Evolutionary conservation across 169 alveolate genomes (phyloP).

Genomic region (Amoebophrya sp.): DNA sequence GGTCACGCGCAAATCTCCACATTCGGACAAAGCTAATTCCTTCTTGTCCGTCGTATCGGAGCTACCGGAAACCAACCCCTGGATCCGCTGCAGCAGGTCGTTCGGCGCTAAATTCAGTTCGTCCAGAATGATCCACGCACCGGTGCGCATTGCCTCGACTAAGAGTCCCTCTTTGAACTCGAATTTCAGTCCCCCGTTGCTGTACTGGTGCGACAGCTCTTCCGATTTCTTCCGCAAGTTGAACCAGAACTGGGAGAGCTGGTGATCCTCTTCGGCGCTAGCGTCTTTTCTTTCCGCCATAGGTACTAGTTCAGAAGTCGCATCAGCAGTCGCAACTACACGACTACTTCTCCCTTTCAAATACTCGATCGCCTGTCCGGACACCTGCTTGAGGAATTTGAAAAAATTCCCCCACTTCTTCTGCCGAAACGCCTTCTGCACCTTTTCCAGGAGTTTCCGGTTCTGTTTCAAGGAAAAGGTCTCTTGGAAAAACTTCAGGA

Average conservation of each 20-base stretch:
- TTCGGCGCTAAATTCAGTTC: slow-evolving; percentile 97
- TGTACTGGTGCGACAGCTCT: not conserved
- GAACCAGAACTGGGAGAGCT: not conserved
- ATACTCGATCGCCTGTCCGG: not conserved
- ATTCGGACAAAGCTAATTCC: slow-evolving; percentile 52
- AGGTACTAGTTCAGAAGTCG: not conserved
- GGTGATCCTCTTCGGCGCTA: not conserved
- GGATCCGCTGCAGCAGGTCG: slow-evolving; percentile 87
- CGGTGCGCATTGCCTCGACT: slow-evolving; percentile 91
- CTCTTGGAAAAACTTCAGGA: slow-evolving; percentile 26
- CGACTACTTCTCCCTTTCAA: too few relatives aligned
- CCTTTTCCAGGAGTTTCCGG: not conserved
- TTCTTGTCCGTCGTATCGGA: slow-evolving; percentile 28
- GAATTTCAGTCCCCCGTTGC: slow-evolving; percentile 53
- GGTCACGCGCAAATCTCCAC: slow-evolving; percentile 70
- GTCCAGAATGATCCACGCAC: slow-evolving; percentile 98
- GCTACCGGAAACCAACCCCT: slow-evolving; percentile 61
- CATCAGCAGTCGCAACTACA: not conserved
- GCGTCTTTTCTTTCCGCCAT: too few relatives aligned
- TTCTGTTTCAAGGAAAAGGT: slow-evolving; percentile 11
- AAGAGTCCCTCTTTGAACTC: slow-evolving; percentile 94
- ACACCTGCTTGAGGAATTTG: not conserved
- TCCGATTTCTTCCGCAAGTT: not conserved
- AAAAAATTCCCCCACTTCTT: not conserved
- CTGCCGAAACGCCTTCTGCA: not conserved